Evolutionary conservation across 1,284 basidiomycete genomes (phyloP).

Genomic region (Sporisorium iseilematis-ciliati): DNA sequence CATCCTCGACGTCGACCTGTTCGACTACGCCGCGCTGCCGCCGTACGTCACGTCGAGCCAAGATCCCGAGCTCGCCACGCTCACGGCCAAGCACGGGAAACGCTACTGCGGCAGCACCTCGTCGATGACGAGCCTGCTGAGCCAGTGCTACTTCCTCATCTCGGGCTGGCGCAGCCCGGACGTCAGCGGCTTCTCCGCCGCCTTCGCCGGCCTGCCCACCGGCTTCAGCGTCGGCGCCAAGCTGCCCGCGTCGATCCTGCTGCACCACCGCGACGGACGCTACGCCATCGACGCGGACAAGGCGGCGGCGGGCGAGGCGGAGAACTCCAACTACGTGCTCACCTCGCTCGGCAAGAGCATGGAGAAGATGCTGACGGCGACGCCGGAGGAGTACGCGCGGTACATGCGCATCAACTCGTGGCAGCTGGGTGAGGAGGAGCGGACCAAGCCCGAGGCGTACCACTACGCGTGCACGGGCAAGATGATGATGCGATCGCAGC

Average conservation of each 20-base stretch:
- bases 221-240: conserved; percentile 84
- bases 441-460: conserved; percentile 69
- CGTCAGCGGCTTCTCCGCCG: conserved; percentile 60
- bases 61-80: conserved; percentile 79
- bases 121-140: conserved; percentile 85
- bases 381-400: conserved; percentile 77
- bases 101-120: conserved; percentile 89
- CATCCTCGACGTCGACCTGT: conserved; percentile 85
- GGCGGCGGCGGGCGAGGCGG: conserved; percentile 44
- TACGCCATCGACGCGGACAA: conserved; percentile 86
- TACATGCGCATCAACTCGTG: conserved; percentile 73
- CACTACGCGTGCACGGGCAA: conserved; percentile 75
- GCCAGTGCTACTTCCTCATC: conserved; percentile 83
- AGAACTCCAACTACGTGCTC: conserved; percentile 67
- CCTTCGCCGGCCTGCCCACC: conserved; percentile 76
- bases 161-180: conserved; percentile 68
- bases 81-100: conserved; percentile 77
- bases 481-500: conserved; percentile 93
- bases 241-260: conserved; percentile 80
- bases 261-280: conserved; percentile 73
- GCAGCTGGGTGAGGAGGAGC: conserved; percentile 68
- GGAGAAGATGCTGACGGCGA: conserved; percentile 86
- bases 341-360: conserved; percentile 81
- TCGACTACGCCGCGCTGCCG: conserved; percentile 85
- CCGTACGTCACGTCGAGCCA: conserved; percentile 84